Percentiles rank a stretch among this genome's conserved stretches.
Conservation (phyloP, 2,329 filamentous ascomycete genomes). For the Fusarium solani-melongenae region DNA sequence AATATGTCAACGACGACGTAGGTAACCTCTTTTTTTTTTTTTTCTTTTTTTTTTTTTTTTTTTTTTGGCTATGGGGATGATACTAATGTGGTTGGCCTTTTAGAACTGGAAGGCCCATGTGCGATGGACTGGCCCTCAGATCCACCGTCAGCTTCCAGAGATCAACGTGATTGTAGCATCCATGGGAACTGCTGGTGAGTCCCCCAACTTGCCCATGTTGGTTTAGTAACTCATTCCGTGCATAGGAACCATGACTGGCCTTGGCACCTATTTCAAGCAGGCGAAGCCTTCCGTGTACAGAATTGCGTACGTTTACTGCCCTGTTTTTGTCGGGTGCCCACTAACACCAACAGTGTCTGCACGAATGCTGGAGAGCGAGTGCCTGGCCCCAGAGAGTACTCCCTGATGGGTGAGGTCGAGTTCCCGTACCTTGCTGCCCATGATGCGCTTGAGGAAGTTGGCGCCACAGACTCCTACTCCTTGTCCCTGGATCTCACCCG, state of each 20-base stretch:
- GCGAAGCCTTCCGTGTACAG: constrained; percentile 60
- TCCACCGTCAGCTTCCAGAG: constrained; percentile 65
- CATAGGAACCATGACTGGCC: constrained; percentile 59
- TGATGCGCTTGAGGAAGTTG: constrained; percentile 66
- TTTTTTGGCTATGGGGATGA: rapidly evolving
- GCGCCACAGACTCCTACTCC: constrained; percentile 63
- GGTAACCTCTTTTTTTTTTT: neutral
- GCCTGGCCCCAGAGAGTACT: constrained; percentile 66
- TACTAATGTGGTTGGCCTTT: neutral
- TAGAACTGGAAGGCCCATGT: constrained; percentile 66
- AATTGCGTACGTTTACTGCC: constrained; percentile 43
- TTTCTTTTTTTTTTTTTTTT: rapidly evolving
- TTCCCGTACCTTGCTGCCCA: constrained; percentile 68
- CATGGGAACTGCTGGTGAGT: constrained; percentile 60
- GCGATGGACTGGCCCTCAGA: constrained; percentile 70
- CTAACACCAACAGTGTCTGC: constrained; percentile 58
- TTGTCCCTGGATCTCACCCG: constrained; percentile 66
- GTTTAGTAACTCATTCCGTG: neutral
- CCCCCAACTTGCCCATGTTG: neutral
- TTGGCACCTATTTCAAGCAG: constrained; percentile 62
- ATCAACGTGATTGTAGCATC: constrained; percentile 66
- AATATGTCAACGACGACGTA: constrained; percentile 50
- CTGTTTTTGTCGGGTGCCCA: rapidly evolving
- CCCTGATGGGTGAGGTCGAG: constrained; percentile 61
- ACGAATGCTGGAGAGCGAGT: constrained; percentile 67